These are phyloP conservation scores for Trichoderma harzianum DNA, from an alignment of 2,329 filamentous ascomycete genomes.

Conservation along the genomic window DNA sequence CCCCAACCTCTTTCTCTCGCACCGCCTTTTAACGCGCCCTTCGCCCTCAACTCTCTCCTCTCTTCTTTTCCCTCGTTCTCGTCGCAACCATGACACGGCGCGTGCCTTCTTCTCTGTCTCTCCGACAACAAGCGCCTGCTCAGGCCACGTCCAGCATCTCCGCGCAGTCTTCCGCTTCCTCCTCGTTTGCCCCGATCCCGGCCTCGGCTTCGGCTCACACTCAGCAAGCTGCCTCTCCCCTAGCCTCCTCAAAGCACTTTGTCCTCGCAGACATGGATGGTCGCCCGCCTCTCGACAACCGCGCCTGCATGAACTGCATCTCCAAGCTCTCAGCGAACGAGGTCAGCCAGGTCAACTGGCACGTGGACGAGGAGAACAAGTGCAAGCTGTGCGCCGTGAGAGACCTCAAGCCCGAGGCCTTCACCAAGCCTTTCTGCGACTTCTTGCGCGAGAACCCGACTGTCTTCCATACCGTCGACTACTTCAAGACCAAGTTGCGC, in stretches of 20 bases:
- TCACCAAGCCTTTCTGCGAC: conserved; percentile 78
- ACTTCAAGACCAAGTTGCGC: conserved; percentile 70
- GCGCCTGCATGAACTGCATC: conserved; percentile 40
- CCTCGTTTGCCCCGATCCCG: background rate
- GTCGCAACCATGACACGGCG: conserved; percentile 42
- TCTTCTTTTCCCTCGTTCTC: background rate
- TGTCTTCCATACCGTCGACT: conserved; percentile 82
- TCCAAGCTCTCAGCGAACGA: conserved; percentile 31
- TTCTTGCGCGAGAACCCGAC: conserved; percentile 91
- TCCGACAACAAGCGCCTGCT: conserved; percentile 38
- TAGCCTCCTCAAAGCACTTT: conserved; percentile 42
- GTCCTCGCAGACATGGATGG: conserved; percentile 42
- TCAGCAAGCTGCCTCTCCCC: conserved; percentile 26
- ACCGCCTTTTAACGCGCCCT: background rate
- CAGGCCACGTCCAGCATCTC: background rate
- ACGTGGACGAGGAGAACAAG: conserved; percentile 24
- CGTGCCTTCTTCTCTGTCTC: conserved; percentile 44
- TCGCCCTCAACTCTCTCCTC: background rate
- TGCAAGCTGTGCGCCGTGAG: conserved; percentile 39
- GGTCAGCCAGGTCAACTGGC: conserved; percentile 32
- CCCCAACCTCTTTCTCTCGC: conserved; percentile 1
- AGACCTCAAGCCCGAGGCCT: conserved; percentile 54
- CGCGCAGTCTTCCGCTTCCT: conserved; percentile 28
- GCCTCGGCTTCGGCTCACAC: background rate
- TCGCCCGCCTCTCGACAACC: conserved; percentile 33